Evolutionary conservation across 2,329 filamentous ascomycete species (phyloP).

Genomic region (Exophiala aquamarina): DNA sequence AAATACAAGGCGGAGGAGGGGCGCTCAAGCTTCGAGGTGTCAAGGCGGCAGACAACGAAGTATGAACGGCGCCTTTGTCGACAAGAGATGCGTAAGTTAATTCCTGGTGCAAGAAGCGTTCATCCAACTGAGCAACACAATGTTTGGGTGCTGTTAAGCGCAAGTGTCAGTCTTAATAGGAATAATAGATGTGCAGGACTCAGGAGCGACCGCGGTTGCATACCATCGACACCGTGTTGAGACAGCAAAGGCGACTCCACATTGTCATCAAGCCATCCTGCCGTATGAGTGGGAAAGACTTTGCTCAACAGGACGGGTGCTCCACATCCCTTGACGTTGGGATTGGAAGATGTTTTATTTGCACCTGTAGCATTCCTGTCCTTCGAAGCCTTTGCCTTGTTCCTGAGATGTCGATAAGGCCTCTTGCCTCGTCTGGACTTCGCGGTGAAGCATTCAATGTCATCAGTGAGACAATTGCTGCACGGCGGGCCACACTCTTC

Average conservation of each 20-base stretch:
- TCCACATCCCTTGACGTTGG: neutral
- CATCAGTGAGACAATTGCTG: slow-evolving; percentile 8
- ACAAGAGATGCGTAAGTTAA: slow-evolving; percentile 4
- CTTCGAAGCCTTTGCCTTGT: neutral
- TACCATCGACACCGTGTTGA: too few species aligned
- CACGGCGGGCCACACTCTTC: slow-evolving; percentile 8
- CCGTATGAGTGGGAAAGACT: slow-evolving; percentile 4
- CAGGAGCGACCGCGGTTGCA: too few species aligned
- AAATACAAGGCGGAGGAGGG: neutral
- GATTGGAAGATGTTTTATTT: too few species aligned
- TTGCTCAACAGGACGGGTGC: neutral
- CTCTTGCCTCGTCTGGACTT: slow-evolving; percentile 8
- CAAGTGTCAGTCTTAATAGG: too few species aligned
- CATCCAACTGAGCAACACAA: neutral
- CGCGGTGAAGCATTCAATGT: neutral
- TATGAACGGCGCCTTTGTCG: neutral
- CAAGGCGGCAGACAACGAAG: neutral
- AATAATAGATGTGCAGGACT: too few species aligned
- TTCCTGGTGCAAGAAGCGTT: slow-evolving; percentile 6
- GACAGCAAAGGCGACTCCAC: neutral
- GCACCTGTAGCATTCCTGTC: neutral
- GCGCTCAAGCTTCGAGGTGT: neutral
- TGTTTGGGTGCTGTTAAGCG: neutral
- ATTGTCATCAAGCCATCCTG: slow-evolving; percentile 2
- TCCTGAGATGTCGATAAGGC: neutral